These are phyloP conservation scores for Vanilla planifolia DNA, from an alignment of 106 monocot species.

Conservation along the genomic window DNA sequence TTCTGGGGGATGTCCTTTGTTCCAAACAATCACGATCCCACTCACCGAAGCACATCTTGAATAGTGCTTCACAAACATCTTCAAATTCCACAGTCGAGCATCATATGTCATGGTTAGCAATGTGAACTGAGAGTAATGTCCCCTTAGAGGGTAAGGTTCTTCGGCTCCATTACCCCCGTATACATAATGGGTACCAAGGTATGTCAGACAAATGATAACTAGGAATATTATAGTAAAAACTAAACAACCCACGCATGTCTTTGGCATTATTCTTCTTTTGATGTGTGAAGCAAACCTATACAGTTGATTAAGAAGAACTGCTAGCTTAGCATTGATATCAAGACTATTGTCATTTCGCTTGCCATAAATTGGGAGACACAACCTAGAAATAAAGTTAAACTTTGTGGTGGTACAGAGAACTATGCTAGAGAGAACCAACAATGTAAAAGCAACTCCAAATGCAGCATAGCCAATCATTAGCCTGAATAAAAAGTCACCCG, in stretches of 20 bases:
- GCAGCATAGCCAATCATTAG: slow-evolving; percentile 43
- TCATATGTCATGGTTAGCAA: slow-evolving; percentile 80
- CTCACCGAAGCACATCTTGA: slow-evolving; percentile 76
- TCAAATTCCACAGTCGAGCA: slow-evolving; percentile 66
- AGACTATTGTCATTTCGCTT: slow-evolving; percentile 32
- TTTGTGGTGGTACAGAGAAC: slow-evolving; percentile 40
- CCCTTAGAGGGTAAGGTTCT: slow-evolving; percentile 57
- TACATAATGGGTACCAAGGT: slow-evolving; percentile 48
- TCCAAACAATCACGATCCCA: slow-evolving; percentile 88
- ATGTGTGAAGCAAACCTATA: slow-evolving; percentile 27
- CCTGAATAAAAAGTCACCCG: slow-evolving; percentile 55
- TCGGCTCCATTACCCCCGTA: slow-evolving; percentile 68
- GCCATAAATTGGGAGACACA: slow-evolving; percentile 34
- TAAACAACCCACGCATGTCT: slow-evolving; percentile 33
- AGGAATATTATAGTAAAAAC: slow-evolving; percentile 27
- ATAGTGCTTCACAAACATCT: slow-evolving; percentile 81
- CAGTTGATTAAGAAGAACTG: slow-evolving; percentile 17
- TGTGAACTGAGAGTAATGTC: slow-evolving; percentile 86
- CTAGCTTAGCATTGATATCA: slow-evolving; percentile 27
- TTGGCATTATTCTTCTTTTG: slow-evolving; percentile 46
- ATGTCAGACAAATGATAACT: slow-evolving; percentile 33
- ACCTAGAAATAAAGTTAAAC: slow-evolving; percentile 31
- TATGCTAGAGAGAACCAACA: slow-evolving; percentile 44
- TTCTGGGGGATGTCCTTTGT: slow-evolving; percentile 48
- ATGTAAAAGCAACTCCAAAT: slow-evolving; percentile 18